Evolutionary conservation across 345 rosid species (phyloP).

Genomic region (Gossypium stocksii): DNA sequence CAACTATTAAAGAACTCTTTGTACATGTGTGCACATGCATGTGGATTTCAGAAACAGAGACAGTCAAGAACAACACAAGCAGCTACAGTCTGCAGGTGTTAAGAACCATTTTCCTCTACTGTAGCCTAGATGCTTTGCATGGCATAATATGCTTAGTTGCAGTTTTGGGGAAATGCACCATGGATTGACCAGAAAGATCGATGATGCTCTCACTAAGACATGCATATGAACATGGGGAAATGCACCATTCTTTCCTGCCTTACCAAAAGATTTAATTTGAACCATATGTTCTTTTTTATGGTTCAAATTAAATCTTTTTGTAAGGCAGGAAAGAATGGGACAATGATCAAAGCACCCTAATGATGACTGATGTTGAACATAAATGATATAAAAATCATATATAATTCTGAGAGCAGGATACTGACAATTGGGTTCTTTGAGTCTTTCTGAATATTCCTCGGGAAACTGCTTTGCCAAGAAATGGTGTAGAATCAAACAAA

Average conservation of each 20-base stretch:
- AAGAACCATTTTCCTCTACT: not conserved
- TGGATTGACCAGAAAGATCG: not conserved
- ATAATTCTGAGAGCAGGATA: conserved; percentile 10
- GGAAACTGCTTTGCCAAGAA: conserved; percentile 37
- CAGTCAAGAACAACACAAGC: not conserved
- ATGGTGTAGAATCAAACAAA: conserved; percentile 34
- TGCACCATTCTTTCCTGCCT: not conserved
- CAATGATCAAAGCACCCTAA: conserved; percentile 1
- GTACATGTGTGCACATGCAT: not conserved
- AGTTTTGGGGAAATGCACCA: not conserved
- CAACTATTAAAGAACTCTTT: not conserved
- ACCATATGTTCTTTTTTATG: too few relatives aligned
- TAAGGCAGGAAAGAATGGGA: not conserved
- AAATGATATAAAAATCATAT: not conserved
- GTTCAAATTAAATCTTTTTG: not conserved
- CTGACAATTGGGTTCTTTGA: conserved; percentile 22
- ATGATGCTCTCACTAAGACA: not conserved
- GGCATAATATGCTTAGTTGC: not conserved
- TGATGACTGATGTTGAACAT: not conserved
- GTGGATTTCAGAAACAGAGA: not conserved
- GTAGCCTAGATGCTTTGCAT: not conserved
- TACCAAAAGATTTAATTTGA: not conserved
- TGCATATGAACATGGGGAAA: not conserved
- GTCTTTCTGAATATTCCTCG: conserved; percentile 28
- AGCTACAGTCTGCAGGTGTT: not conserved